These are phyloP conservation scores for Papiliotrema fonsecae DNA, from an alignment of 1,284 basidiomycete genomes.

Conservation along the genomic window DNA sequence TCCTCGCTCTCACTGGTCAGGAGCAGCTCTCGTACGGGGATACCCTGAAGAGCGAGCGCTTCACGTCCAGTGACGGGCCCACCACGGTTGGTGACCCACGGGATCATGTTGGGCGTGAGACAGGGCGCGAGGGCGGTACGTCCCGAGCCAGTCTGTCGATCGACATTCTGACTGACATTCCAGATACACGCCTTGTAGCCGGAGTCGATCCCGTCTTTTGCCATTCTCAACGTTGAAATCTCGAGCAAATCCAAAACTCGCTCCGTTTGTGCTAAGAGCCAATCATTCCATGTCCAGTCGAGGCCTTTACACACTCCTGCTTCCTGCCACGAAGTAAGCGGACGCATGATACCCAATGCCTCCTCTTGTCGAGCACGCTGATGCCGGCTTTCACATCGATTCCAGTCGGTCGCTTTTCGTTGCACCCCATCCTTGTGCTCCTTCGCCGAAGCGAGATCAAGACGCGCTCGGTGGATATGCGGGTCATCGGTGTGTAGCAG, in stretches of 20 bases:
- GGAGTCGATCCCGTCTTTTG: constrained; percentile 73
- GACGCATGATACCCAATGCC: constrained; percentile 71
- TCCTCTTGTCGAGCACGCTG: constrained; percentile 82
- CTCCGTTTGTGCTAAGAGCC: constrained; percentile 85
- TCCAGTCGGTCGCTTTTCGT: constrained; percentile 65
- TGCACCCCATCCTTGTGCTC: constrained; percentile 52
- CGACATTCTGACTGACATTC: constrained; percentile 97
- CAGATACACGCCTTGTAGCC: constrained; percentile 89
- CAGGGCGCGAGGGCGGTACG: constrained; percentile 83
- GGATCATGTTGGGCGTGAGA: constrained; percentile 92
- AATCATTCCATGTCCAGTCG: constrained; percentile 91
- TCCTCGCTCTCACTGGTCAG: constrained; percentile 90
- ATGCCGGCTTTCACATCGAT: constrained; percentile 85
- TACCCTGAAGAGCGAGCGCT: constrained; percentile 85
- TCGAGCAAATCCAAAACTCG: constrained; percentile 93
- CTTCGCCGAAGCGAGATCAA: constrained; percentile 63
- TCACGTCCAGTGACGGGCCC: constrained; percentile 94
- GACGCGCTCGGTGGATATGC: constrained; percentile 79
- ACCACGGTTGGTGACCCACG: constrained; percentile 90
- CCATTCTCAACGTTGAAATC: constrained; percentile 76
- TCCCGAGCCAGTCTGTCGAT: constrained; percentile 74
- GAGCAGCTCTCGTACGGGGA: constrained; percentile 84
- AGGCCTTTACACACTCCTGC: constrained; percentile 81
- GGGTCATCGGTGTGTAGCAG: constrained; percentile 85
- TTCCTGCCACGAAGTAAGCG: constrained; percentile 90